These are phyloP conservation scores for Umbelopsis sp. DNA, from an alignment of 192 early-diverging fungal genomes.

Conservation along the genomic window DNA sequence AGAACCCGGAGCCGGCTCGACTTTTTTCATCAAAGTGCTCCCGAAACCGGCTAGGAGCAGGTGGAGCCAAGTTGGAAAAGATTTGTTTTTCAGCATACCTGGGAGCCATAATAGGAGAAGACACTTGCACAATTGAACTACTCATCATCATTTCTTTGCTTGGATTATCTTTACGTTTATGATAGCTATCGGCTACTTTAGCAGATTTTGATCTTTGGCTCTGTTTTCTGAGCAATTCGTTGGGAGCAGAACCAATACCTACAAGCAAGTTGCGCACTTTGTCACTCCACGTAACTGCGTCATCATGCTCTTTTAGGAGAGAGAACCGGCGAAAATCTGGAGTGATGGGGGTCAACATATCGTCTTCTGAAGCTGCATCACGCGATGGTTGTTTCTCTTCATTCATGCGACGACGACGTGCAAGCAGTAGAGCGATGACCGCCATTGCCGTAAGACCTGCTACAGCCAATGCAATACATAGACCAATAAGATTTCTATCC, in stretches of 20 bases:
- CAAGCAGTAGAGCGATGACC: not conserved
- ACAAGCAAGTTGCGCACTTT: not conserved
- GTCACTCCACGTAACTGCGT: constrained; percentile 15
- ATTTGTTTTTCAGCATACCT: constrained; percentile 9
- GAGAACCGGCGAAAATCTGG: constrained; percentile 11
- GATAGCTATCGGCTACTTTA: not conserved
- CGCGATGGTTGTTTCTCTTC: not conserved
- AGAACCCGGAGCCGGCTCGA: not conserved
- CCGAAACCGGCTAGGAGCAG: constrained; percentile 6
- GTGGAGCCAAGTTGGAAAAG: not conserved
- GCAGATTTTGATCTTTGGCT: constrained; percentile 6
- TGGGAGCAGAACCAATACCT: not conserved
- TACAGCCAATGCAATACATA: constrained; percentile 13
- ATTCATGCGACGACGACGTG: not conserved
- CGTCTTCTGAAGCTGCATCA: not conserved
- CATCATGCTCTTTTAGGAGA: constrained; percentile 6
- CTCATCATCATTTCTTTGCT: not conserved
- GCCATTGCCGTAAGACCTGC: not conserved
- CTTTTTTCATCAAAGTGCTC: constrained; percentile 16
- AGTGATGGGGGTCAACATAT: not conserved
- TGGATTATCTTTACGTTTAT: not conserved
- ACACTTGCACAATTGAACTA: not conserved
- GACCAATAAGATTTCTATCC: not conserved
- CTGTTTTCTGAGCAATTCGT: not conserved
- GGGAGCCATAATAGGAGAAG: not conserved